These are phyloP conservation scores for Ophiostoma quercus DNA, from an alignment of 2,329 filamentous ascomycete species.

Conservation along the genomic window DNA sequence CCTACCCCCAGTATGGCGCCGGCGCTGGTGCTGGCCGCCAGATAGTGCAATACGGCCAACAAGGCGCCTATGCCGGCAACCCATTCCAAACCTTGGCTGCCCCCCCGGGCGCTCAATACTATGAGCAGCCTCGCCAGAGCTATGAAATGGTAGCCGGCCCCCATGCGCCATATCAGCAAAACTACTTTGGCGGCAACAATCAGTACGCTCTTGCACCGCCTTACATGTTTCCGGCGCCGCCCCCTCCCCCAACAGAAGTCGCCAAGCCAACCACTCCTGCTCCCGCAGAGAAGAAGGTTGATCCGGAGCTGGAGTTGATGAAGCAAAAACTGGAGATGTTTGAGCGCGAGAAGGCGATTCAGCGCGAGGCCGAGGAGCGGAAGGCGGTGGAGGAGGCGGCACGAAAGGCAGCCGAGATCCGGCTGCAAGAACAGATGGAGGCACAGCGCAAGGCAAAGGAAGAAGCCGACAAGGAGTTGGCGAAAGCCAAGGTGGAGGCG, in stretches of 20 bases:
- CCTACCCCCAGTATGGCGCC: slow-evolving; percentile 35
- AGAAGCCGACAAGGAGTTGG: slow-evolving; percentile 44
- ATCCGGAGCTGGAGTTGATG: slow-evolving; percentile 57
- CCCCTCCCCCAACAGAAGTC: slow-evolving; percentile 41
- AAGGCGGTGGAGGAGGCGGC: background rate
- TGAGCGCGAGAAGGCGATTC: slow-evolving; percentile 41
- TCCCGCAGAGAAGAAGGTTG: slow-evolving; percentile 36
- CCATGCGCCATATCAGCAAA: slow-evolving; percentile 47
- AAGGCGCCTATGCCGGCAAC: slow-evolving; percentile 26
- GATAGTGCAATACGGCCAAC: slow-evolving; percentile 29
- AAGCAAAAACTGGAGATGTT: slow-evolving; percentile 54
- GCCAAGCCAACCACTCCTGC: slow-evolving; percentile 39
- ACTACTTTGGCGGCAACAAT: slow-evolving; percentile 34
- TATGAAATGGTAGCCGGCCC: slow-evolving; percentile 35
- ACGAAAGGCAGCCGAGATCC: slow-evolving; percentile 24
- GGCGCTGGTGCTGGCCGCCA: slow-evolving; percentile 34
- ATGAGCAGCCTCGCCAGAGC: slow-evolving; percentile 36
- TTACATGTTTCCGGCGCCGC: slow-evolving; percentile 40
- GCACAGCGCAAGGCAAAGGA: slow-evolving; percentile 40
- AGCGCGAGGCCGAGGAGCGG: slow-evolving; percentile 30
- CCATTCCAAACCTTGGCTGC: slow-evolving; percentile 44
- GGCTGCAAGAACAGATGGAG: slow-evolving; percentile 29
- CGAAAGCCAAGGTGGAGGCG: slow-evolving; percentile 44
- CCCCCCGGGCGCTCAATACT: slow-evolving; percentile 1
- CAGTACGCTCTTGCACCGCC: slow-evolving; percentile 34